phyloP scores from a whole-genome alignment of 495 filamentous ascomycete genomes.

The Penicillium dipodomyicola region DNA sequence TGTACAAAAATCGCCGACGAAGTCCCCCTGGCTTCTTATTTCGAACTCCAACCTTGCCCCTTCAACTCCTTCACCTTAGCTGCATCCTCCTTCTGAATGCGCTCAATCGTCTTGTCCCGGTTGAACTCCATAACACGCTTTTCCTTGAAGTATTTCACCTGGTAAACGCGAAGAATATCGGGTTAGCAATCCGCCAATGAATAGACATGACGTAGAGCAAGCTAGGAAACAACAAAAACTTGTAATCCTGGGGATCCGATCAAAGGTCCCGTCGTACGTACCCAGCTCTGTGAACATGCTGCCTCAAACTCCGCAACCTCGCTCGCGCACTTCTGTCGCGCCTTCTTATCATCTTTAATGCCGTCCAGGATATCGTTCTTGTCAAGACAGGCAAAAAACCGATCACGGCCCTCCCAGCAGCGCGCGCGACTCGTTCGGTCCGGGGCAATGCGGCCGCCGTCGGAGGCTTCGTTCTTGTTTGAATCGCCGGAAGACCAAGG shows the following conservation, averaged over 20 bases:
- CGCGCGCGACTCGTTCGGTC: conserved; percentile 69
- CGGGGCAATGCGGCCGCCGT: conserved; percentile 69
- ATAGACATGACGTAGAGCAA: background rate
- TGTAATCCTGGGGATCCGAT: background rate
- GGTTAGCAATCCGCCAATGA: conserved; percentile 16
- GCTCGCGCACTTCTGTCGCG: conserved; percentile 61
- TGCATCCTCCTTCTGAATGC: conserved; percentile 76
- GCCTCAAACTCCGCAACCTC: conserved; percentile 67
- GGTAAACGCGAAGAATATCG: background rate
- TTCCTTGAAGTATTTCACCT: conserved; percentile 98
- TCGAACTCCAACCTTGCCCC: conserved; percentile 38
- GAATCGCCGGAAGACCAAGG: conserved; percentile 43
- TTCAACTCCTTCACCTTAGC: conserved; percentile 54
- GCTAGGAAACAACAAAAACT: conserved; percentile 8
- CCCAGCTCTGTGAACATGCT: conserved; percentile 79
- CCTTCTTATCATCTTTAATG: conserved; percentile 67
- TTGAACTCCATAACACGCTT: conserved; percentile 88
- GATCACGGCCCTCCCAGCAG: conserved; percentile 86
- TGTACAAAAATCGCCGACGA: conserved; percentile 20
- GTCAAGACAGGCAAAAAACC: conserved; percentile 84
- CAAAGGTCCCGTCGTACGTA: conserved; percentile 40
- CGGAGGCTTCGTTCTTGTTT: conserved; percentile 43
- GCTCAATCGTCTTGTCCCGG: conserved; percentile 73
- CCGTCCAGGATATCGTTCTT: conserved; percentile 76
- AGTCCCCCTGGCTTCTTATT: background rate